These are phyloP conservation scores for Styphnolobium japonicum DNA, from an alignment of 306 rosid genomes.

Conservation along the genomic window DNA sequence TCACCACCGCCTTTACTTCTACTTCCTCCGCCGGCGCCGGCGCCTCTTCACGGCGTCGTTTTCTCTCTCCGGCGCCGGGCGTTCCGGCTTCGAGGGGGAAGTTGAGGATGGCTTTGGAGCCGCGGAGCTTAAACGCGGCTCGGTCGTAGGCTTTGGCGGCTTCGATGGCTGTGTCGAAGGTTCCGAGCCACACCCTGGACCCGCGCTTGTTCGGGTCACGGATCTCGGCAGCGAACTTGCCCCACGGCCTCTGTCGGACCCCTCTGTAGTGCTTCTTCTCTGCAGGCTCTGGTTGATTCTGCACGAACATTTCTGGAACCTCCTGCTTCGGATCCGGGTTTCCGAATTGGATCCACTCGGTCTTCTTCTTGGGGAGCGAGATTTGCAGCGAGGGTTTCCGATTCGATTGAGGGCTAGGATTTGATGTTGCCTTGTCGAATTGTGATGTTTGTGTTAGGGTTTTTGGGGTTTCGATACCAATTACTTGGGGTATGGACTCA, in stretches of 20 bases:
- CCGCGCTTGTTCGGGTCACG: constrained; percentile 80
- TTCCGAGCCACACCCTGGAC: constrained; percentile 82
- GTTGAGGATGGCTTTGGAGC: constrained; percentile 79
- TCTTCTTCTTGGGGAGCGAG: constrained; percentile 59
- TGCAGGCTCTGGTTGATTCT: neutral
- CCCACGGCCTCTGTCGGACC: constrained; percentile 83
- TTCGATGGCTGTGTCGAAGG: constrained; percentile 73
- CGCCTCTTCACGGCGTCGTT: constrained; percentile 47
- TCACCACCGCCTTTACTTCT: constrained; percentile 34
- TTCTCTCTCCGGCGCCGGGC: constrained; percentile 5
- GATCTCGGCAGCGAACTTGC: constrained; percentile 86
- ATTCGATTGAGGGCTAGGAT: neutral
- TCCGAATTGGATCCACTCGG: constrained; percentile 64
- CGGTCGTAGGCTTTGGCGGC: constrained; percentile 86
- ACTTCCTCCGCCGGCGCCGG: constrained; percentile 9
- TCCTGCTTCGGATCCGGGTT: constrained; percentile 16
- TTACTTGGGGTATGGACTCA: constrained; percentile 36
- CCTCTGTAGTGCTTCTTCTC: constrained; percentile 65
- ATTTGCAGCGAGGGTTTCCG: constrained; percentile 60
- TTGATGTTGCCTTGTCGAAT: neutral
- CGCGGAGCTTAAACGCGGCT: constrained; percentile 80
- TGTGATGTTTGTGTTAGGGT: neutral
- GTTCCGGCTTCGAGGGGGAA: constrained; percentile 58
- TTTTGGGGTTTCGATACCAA: constrained; percentile 35
- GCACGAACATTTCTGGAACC: neutral